Conservation (phyloP, 768 basidiomycete genomes). For the Punctularia strigosozonata region DNA sequence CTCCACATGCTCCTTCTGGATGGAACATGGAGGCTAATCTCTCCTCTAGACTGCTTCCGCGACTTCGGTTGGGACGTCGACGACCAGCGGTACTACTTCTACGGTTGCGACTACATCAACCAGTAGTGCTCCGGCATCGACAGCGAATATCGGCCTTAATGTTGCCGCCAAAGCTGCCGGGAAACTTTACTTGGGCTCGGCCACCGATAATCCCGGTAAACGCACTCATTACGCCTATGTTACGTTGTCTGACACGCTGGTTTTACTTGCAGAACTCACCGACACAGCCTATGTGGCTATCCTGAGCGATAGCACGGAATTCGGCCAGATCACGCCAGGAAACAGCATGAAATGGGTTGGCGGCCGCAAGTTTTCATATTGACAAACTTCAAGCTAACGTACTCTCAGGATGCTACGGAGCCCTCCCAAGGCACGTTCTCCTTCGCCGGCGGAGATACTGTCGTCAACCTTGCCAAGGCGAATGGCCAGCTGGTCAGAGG, state of each 20-base stretch:
- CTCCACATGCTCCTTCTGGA: not conserved
- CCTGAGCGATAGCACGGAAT: conserved; percentile 23
- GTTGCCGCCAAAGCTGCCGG: conserved; percentile 22
- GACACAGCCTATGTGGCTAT: conserved; percentile 26
- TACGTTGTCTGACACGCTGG: no score
- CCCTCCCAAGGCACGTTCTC: conserved; percentile 35
- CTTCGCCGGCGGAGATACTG: conserved; percentile 31
- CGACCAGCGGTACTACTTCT: not conserved
- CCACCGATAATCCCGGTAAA: conserved; percentile 37
- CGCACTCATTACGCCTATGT: no score
- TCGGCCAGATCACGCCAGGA: conserved; percentile 32
- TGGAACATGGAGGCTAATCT: not conserved
- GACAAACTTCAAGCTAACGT: not conserved
- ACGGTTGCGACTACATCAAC: not conserved
- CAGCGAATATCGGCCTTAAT: not conserved
- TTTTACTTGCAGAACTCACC: conserved; percentile 29
- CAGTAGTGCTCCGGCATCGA: not conserved
- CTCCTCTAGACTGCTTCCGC: not conserved
- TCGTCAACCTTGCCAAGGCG: conserved; percentile 30
- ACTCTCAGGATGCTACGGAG: conserved; percentile 38
- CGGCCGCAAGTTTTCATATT: not conserved
- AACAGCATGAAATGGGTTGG: conserved; percentile 36
- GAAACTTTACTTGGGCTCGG: conserved; percentile 36
- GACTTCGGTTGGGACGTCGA: not conserved
- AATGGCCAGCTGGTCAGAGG: conserved; percentile 39